Conservation (phyloP, 1,284 basidiomycete species). For the Moniliophthora roreri region DNA sequence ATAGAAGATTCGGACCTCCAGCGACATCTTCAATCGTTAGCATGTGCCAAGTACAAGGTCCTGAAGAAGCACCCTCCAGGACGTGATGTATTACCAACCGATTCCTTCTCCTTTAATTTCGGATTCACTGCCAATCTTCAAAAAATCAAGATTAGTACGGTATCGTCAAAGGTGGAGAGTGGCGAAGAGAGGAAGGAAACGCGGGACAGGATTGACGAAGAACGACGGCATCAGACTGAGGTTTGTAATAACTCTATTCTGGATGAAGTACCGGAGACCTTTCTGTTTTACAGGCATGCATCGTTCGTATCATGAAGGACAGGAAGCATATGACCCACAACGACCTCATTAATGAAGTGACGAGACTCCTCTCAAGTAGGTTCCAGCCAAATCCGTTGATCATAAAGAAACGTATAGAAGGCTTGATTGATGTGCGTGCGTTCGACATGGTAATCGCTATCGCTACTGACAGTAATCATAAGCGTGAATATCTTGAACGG, state of each 20-base stretch:
- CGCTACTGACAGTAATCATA: constrained; percentile 7
- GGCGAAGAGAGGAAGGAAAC: constrained; percentile 91
- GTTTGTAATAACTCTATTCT: constrained; percentile 42
- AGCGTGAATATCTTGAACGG: constrained; percentile 82
- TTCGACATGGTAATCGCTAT: neutral
- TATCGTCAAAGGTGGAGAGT: constrained; percentile 86
- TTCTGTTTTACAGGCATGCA: constrained; percentile 71
- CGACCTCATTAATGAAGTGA: constrained; percentile 90
- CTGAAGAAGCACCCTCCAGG: constrained; percentile 90
- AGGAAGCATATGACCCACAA: constrained; percentile 88
- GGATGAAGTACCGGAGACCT: neutral
- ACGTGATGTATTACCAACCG: constrained; percentile 74
- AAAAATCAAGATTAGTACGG: constrained; percentile 92
- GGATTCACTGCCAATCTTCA: constrained; percentile 81
- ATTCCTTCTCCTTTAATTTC: constrained; percentile 89
- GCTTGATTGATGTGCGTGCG: constrained; percentile 81
- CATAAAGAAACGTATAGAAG: constrained; percentile 96
- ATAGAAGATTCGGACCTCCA: constrained; percentile 83
- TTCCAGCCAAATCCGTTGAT: constrained; percentile 85
- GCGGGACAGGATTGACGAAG: constrained; percentile 88
- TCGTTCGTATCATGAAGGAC: constrained; percentile 98
- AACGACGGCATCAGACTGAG: constrained; percentile 88
- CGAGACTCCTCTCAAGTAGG: constrained; percentile 78
- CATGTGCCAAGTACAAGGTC: constrained; percentile 96
- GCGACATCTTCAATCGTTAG: constrained; percentile 92